Base-by-base conservation (phyloP, 1,284 basidiomycete genomes). In the Chondrostereum purpureum region DNA sequence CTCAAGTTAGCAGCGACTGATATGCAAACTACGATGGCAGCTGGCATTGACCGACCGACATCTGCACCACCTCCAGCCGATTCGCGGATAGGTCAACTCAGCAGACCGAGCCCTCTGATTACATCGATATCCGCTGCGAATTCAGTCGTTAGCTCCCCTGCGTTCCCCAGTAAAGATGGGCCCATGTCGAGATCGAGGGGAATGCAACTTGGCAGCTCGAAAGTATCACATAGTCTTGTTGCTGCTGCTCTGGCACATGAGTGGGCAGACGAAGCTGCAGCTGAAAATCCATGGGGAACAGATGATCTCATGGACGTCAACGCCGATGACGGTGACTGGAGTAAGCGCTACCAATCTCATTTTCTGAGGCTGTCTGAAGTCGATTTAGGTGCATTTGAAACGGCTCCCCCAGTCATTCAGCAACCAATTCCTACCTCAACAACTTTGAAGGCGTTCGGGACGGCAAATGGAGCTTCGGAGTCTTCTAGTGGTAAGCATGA, bases 301-400 rank as follows among this genome's bases (percentile, higher is more conserved):
- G 80, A 79, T 20, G 88, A 95, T 62, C 63, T 95, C 45, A 94
- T 95, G 62, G 92, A 96, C 55, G 81, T 96, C 6, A 84, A 92
- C 58, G 91, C 88, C 1, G 92, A 96, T 55, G 76, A 83, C 23
- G 92, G 85, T 57, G 93, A 96, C 60, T 96, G 93, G 93, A 87
- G 90, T 88, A 58, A 59, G 77, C 70, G 43, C 44, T 14, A 12
- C 37, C 19, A 4, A 21, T 31, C 22, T 11, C 17, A 21, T 10
- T 17, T 36, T 6, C 42, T 33, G 47, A 47, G 19, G 45, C 20
- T 40, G 14, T 27, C 38, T 39, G 54, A 27, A 49, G 18, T 35
- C 24, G 18, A 8, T 33, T 37, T 43, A 92, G 89, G 80, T 55
- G 86, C 85, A n/a, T 93, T 93, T 52, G 88, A 92, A 64, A 80